Evolutionary conservation across 768 basidiomycete genomes (phyloP).

Genomic region (Tulasnella calospora): DNA sequence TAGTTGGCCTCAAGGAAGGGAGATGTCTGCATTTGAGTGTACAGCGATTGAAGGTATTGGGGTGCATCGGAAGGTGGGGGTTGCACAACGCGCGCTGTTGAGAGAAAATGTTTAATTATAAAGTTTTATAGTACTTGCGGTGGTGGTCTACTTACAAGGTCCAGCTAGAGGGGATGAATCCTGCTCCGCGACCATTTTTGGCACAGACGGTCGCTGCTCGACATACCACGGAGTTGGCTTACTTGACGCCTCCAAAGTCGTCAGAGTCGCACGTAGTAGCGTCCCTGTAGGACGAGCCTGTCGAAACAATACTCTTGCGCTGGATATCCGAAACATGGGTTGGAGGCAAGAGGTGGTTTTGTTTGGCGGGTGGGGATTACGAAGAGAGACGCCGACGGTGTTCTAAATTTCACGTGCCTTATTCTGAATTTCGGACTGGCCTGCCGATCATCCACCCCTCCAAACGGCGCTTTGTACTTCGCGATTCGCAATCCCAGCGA

Average conservation of each 20-base stretch:
- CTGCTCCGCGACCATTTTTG: constrained; percentile 9
- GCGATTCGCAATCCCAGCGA: background rate
- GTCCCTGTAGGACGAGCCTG: background rate
- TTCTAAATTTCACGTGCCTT: constrained; percentile 28
- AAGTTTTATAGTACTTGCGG: background rate
- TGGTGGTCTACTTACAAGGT: background rate
- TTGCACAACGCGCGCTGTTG: background rate
- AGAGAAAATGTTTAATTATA: background rate
- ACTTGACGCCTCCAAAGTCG: background rate
- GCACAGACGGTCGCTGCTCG: constrained; percentile 8
- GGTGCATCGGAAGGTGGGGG: constrained; percentile 52
- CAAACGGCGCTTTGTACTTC: background rate
- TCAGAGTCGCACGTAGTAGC: background rate
- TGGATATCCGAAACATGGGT: background rate
- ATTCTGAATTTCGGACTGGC: constrained; percentile 26
- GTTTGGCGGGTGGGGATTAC: background rate
- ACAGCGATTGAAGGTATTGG: constrained; percentile 49
- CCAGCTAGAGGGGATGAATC: background rate
- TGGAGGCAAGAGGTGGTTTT: background rate
- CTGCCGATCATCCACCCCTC: constrained; percentile 3
- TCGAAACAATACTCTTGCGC: background rate
- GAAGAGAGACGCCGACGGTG: constrained; percentile 31
- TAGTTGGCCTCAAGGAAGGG: constrained; percentile 64
- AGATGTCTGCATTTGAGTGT: constrained; percentile 52
- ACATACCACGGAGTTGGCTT: constrained; percentile 18